phyloP scores from a whole-genome alignment of 257 asterid species.

The Ocimum tenuiflorum region DNA sequence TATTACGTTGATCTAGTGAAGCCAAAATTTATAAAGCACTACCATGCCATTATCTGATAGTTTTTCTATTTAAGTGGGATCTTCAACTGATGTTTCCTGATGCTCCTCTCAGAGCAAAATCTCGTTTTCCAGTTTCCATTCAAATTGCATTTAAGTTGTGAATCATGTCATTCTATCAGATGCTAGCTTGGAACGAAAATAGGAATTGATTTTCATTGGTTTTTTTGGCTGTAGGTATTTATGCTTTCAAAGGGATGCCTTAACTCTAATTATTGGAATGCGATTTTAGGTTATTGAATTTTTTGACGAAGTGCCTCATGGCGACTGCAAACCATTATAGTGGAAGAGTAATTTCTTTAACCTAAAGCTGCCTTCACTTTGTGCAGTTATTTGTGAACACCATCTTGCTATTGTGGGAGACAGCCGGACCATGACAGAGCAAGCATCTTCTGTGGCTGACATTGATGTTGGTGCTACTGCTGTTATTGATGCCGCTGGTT shows the following conservation, averaged over 20 bases:
- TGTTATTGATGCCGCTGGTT: constrained; percentile 25
- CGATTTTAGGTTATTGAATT: neutral
- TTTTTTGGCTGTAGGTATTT: neutral
- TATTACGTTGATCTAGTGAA: neutral
- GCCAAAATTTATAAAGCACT: neutral
- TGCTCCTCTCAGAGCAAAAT: neutral
- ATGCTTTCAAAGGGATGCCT: neutral
- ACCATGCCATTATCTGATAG: neutral
- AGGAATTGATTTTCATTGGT: neutral
- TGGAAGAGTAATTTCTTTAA: neutral
- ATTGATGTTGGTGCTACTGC: constrained; percentile 20
- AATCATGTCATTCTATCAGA: neutral
- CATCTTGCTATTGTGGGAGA: constrained; percentile 25
- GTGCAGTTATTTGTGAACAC: constrained; percentile 14
- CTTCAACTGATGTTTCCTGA: neutral
- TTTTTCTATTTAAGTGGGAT: neutral
- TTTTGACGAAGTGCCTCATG: neutral
- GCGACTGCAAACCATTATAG: neutral
- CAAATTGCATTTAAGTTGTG: neutral
- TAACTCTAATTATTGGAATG: neutral
- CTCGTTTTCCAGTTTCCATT: neutral
- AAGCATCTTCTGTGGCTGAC: constrained; percentile 22
- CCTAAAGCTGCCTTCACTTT: neutral
- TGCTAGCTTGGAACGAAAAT: neutral
- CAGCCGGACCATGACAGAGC: constrained; percentile 23